Evolutionary conservation across 495 filamentous ascomycete species (phyloP), one percentile per base, ranked within the genome.

Genomic region (Talaromyces wortmannii): DNA sequence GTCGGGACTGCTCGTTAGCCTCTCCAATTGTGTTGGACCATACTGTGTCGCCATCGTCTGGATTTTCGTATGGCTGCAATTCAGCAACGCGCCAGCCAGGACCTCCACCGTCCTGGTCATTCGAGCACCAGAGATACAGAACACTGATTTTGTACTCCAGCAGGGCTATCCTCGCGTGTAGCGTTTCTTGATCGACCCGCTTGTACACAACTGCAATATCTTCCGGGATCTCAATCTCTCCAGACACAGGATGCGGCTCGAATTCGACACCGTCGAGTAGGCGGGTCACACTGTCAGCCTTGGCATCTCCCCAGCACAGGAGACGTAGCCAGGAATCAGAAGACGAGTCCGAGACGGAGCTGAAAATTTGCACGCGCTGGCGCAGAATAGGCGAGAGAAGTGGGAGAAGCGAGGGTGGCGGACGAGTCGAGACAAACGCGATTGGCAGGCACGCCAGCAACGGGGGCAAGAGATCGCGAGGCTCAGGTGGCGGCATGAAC

Each of bases 361-460:
- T 82, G 53, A 97, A 78, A 55, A 94, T 79, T 61, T 91, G 83
- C 7, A 97, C 80, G 44, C 94, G 82, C 65, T 97, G 92, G 50
- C 92, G 87, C 4, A 97, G 83, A 46, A 97, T 94, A 6, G 94
- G 92, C 4, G 94, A 89, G 45, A 98, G 83, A 32, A 92, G 79
- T 31, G 89, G 88, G 4, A 96, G 78, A 10, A 96, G 76, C 40
- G 84, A 85, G 36, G 85, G 83, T 12, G 92, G 83, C 6, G 92
- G 90, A 53, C 82, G 75, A 47, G 85, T 79, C 36, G 92, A 92
- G 53, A 86, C 80, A 60, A 89, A 87, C 12, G 91, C 89, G 32
- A 87, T 86, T 2, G 90, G 89, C n/a, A 98, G 78, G 55, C 89
- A 87, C 18, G 92, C 90, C 52, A 97, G 82, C 18, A 97, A 71